Evolutionary conservation across 108 stramenopile genomes (phyloP), one percentile per base, ranked within the genome.

Genomic region (Nannochloropsis salina): DNA sequence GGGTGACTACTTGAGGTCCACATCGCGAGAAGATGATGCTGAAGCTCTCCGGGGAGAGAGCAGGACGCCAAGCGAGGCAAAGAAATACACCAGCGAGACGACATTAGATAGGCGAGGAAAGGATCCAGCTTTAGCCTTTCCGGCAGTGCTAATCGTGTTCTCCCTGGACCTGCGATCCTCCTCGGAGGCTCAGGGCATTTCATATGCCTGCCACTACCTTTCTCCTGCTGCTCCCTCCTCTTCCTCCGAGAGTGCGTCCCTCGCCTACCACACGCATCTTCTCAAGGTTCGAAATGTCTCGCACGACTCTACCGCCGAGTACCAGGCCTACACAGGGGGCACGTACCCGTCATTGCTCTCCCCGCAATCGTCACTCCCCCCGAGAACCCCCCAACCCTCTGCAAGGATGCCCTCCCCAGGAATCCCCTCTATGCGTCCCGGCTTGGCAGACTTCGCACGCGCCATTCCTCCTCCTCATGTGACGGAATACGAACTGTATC

Each of bases 391-490:
- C 47, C 15, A 10, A 12, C 10, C 47, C 47, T 12, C 47, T n/a
- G n/a, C 61, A 15, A 74, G 3, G 20, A 74, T n/a, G 3, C 20
- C 20, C n/a, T n/a, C n/a, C 6, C 20, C 61, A 15, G 61, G 1
- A 1, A 74, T 74, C 2, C 61, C 61, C 61, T 74, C 61, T n/a
- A 74, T 74, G 61, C 61, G 61, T 74, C 61, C 61, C n/a, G 61
- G 61, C 61, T 6, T 74, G 8, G 8, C 20, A 8, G 61, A 74
- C 20, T n/a, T 74, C 20, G 61, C 61, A 6, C 15, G 61, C 20
- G 3, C 61, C n/a, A n/a, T 74, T n/a, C 61, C 61, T 74, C 61
- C 61, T 74, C 61, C 61, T 74, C 61, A 74, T n/a, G 61, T 74
- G 20, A 74, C 61, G n/a, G 61, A 74, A n/a, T 74, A 6, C n/a